Base-by-base conservation (phyloP, 768 basidiomycete genomes). In the Amanita fuliginea region DNA sequence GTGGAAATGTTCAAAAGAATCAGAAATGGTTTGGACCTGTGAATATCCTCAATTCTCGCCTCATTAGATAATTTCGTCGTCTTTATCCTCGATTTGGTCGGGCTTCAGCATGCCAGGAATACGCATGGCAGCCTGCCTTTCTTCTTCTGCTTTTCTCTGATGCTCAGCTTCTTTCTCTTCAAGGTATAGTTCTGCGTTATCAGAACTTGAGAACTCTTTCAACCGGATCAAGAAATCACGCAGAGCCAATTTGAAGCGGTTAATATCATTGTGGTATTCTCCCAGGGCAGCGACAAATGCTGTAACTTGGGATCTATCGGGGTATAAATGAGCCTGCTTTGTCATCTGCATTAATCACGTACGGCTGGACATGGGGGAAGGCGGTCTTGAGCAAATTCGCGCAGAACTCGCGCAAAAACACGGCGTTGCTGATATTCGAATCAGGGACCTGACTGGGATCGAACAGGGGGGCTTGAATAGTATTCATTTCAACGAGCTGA, bases 81-180 rank as follows among this genome's bases (percentile, higher is more conserved):
- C 91, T 68, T 86, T 88, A 68, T 95, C 93, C 62, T 94, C 90
- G 63, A 97, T 62, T 66, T 94, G 90, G 57, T 85, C 87, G 35
- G 93, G 94, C 67, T 96, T 96, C 64, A 97, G 76, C 86, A 97
- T 87, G 35, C 96, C 96, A n/a, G 94, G 95, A 53, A 98, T 91
- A 56, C 88, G 79, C 76, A 89, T 86, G 21, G 93, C 92, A 33
- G 84, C 77, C 68, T 92, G 80, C 46, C 83, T 83, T 67, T 96
- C 93, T 53, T 81, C 86, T 55, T 86, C 79, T 0, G 79, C 81
- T 68, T 87, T 85, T 63, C 70, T 73, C 61, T 83, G 77, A 18
- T 75, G 73, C 64, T 95, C 95, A 3, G 78, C 76, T 63, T 97
- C 94, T 67, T 92, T 95, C 67, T 98, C 96, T 60, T 97, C 95